These are phyloP conservation scores for Didymella glomerata DNA, from an alignment of 2,329 filamentous ascomycete genomes.

Conservation along the genomic window DNA sequence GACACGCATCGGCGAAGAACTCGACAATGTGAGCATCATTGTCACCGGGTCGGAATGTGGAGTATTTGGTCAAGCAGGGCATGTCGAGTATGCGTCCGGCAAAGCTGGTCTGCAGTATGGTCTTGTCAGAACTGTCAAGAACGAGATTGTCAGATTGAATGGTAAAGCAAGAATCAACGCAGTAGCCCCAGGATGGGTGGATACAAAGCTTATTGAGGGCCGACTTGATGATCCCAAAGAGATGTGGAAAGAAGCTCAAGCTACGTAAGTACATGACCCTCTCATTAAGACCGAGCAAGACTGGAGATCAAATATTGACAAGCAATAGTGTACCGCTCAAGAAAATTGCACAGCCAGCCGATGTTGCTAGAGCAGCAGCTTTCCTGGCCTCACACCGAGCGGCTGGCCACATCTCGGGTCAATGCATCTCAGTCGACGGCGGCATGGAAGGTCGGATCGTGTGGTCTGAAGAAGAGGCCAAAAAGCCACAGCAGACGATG, in stretches of 20 bases:
- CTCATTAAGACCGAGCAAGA: not conserved
- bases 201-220: constrained; percentile 59
- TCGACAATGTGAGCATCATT: constrained; percentile 62
- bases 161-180: constrained; percentile 62
- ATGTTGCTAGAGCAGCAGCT: constrained; percentile 59
- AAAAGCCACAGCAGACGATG: constrained; percentile 18
- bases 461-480: constrained; percentile 57
- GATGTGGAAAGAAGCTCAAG: constrained; percentile 60
- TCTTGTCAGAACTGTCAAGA: constrained; percentile 62
- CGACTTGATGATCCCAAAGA: constrained; percentile 60
- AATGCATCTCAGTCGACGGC: constrained; percentile 62
- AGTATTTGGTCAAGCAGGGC: constrained; percentile 60
- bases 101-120: constrained; percentile 61
- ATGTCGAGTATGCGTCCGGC: constrained; percentile 61
- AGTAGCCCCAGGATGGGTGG: constrained; percentile 60
- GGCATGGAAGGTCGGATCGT: constrained; percentile 62
- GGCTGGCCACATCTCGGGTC: constrained; percentile 63
- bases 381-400: constrained; percentile 62
- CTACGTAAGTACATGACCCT: constrained; percentile 48
- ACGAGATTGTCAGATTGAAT: constrained; percentile 63
- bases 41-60: constrained; percentile 63
- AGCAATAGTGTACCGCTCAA: constrained; percentile 51
- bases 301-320: constrained; percentile 15
- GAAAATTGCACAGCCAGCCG: constrained; percentile 59
- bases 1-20: constrained; percentile 47